Base-by-base conservation (phyloP, 345 rosid species). In the Turritis glabra region DNA sequence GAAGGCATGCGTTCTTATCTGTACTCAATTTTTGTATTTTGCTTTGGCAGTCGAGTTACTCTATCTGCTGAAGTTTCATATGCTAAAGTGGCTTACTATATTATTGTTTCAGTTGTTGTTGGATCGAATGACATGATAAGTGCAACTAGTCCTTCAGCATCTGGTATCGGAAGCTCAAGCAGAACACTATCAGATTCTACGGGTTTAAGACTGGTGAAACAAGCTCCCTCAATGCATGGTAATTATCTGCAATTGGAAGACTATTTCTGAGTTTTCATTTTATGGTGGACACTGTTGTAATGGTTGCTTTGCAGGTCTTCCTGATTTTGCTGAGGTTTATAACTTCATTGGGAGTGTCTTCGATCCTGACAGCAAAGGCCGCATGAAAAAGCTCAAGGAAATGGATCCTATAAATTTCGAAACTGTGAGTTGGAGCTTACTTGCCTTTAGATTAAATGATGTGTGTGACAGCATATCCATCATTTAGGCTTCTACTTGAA, bases 361-460 rank as follows among this genome's bases (percentile, higher is more conserved):
- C 48, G 98, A 93, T 73, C 96, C 97, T 38, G 77, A 81, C 67
- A 79, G 77, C 51, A 77, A 84, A 48, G 88, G 84, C 66, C 95
- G 90, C 76, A 67, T 89, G 84, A 87, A 89, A 83, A 93, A 83
- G 73, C 96, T 90, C 55, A 86, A 89, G 80, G 87, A 84, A 76
- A 90, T 93, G 98, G 97, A 89, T 60, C 89, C 97, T 11, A 93
- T 93, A 63, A 94, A 93, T 74, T 88, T 91, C 17, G 98, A 93
- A 79, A 90, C 98, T 9, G 98, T 93, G 75, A 87, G 97, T 84
- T 53, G 14, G n/a, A 19, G 43, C 18, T 54, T 66, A 19, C n/a
- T 65, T 32, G 29, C 48, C 75, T 63, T 27, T 56, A 25, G 8
- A 48, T 54, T 50, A 29, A 52, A 8, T 52, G 27, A 43, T 59